A percentile compares a stretch with the other conserved stretches of the same genome.
Evolutionary conservation across 768 basidiomycete genomes (phyloP).

Genomic region (Dioszegia hungarica): DNA sequence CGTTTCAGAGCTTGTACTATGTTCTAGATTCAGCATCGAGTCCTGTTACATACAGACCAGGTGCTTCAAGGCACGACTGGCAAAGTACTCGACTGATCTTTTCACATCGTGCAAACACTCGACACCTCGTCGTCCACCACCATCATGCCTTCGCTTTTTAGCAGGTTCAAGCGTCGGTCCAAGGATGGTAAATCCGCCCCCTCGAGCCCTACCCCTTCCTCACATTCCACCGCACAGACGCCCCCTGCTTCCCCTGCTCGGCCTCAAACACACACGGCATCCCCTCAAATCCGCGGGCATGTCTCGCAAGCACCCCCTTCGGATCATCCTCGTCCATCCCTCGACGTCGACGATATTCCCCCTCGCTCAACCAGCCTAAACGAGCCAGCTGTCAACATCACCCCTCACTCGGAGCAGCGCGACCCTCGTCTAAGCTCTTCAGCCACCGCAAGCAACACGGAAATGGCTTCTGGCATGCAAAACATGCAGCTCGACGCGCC

Average conservation of each 20-base stretch:
- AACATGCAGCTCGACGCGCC: neutral
- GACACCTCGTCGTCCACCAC: neutral
- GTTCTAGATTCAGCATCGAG: no score
- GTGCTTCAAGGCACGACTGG: no score
- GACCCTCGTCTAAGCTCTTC: no score
- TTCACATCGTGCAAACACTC: neutral
- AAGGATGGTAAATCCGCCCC: neutral
- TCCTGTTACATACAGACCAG: no score
- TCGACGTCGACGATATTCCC: neutral
- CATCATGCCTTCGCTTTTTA: slow-evolving; percentile 3
- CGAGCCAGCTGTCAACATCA: neutral
- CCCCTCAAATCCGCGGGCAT: no score
- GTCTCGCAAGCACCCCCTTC: no score
- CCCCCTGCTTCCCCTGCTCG: neutral
- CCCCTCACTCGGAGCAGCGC: neutral
- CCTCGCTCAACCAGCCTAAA: neutral
- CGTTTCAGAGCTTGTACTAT: no score
- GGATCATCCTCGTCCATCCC: no score
- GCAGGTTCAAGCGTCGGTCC: slow-evolving; percentile 2
- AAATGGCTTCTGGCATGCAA: neutral
- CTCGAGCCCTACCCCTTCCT: neutral
- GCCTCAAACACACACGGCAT: neutral
- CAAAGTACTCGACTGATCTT: no score
- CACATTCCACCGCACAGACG: neutral
- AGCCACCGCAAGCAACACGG: no score